These are phyloP conservation scores for Gossypium bickii DNA, from an alignment of 345 rosid genomes.

Conservation along the genomic window DNA sequence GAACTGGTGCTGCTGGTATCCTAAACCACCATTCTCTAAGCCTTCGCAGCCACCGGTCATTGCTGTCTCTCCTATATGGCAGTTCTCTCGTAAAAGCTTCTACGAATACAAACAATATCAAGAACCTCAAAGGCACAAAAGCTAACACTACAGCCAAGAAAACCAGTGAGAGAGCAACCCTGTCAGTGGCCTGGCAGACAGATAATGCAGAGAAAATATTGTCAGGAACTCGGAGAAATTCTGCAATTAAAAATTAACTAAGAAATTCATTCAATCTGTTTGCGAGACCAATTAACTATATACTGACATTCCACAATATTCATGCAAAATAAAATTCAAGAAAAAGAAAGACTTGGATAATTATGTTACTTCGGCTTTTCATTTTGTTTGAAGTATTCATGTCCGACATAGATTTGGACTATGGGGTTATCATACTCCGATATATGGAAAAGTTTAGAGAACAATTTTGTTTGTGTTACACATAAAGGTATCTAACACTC, in stretches of 20 bases:
- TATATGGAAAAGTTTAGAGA: background rate
- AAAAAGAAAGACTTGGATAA: background rate
- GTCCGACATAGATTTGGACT: background rate
- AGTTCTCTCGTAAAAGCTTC: slow-evolving; percentile 81
- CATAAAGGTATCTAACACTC: background rate
- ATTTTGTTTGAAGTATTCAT: too few relatives aligned
- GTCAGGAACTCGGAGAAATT: background rate
- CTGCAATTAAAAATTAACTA: background rate
- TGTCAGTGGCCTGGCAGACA: slow-evolving; percentile 66
- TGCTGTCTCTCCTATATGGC: slow-evolving; percentile 73
- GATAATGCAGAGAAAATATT: slow-evolving; percentile 18
- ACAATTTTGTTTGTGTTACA: background rate
- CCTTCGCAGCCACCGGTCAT: slow-evolving; percentile 53
- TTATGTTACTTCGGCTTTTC: background rate
- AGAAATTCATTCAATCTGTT: background rate
- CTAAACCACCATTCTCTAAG: slow-evolving; percentile 93
- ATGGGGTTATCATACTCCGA: background rate
- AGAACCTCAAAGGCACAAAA: slow-evolving; percentile 54
- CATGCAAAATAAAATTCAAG: background rate
- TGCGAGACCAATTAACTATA: background rate
- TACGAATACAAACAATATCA: slow-evolving; percentile 44
- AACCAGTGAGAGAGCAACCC: slow-evolving; percentile 53
- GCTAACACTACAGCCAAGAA: slow-evolving; percentile 44
- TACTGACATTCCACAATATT: background rate
- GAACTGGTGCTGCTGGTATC: slow-evolving; percentile 88